Base-by-base conservation (phyloP, 805 yeast genomes). In the Saccharomycopsis schoenii region DNA sequence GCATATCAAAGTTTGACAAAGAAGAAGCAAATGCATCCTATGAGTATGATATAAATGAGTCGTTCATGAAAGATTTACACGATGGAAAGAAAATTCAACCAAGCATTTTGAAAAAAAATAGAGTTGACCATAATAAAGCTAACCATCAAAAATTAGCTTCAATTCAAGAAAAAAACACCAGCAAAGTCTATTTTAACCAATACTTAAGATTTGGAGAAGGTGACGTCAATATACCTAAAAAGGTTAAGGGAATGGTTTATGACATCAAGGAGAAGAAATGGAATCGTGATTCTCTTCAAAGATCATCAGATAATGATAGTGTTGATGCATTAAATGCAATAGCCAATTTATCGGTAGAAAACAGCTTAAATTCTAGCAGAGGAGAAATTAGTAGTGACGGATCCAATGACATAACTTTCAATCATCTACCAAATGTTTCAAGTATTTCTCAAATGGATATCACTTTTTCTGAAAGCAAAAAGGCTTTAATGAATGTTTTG, bases 381-480 rank as follows among this genome's bases (percentile, higher is more conserved):
- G 15, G 29, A 12, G 34, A n/a, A 11, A 47, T 41, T 36, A 42
- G 43, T 3, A 34, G 42, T 21, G 52, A 55, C 15, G 39, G 15
- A 17, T 50, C 47, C 25, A 60, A 60, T 55, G 61, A 60, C 15
- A 64, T 61, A 4, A 62, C 64, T 6, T 61, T 62, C 24, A 59
- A 58, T 25, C 60, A 64, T 1, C 54, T 65, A 9, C 62, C 65
- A 9, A 66, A 67, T 43, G 77, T 78, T 1, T 80, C 83, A 0
- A 72, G 72, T 21, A 66, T 74, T 1, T 77, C 82, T 1, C 77
- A 76, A 36, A 59, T 79, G 12, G 79, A 80, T 47, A 59, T 77
- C 5, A 75, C 82, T 0, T 81, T 80, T 64, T 73, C 81, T 1
- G 76, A 76, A 61, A 75, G 78, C 0, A 75, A 74, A 61, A 76